phyloP scores from a whole-genome alignment of 345 rosid genomes.

The Fremontodendron californicum region DNA sequence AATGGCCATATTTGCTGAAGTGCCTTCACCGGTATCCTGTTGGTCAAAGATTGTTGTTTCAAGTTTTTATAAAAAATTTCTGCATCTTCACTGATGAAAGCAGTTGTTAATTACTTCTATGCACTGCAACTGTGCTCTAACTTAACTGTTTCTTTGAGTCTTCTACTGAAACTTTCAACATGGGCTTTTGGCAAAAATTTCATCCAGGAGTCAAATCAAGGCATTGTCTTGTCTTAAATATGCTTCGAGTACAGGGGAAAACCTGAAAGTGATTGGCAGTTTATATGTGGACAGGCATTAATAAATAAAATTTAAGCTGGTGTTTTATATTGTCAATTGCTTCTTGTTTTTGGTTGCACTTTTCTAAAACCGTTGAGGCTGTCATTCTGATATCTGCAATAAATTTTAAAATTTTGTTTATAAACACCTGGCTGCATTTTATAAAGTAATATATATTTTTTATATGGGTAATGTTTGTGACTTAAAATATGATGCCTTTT shows the following conservation, averaged over 20 bases:
- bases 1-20: neutral
- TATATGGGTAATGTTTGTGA: neutral
- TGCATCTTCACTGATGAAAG: neutral
- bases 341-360: neutral
- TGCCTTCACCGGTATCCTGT: neutral
- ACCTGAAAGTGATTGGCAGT: neutral
- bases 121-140: neutral
- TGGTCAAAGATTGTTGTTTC: neutral
- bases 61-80: neutral
- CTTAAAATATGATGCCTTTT: slow-evolving; percentile 1
- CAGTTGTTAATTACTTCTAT: neutral
- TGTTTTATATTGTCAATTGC: neutral
- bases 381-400: neutral
- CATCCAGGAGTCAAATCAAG: neutral
- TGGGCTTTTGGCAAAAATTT: neutral
- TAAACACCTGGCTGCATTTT: neutral
- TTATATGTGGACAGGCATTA: neutral
- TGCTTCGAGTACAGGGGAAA: neutral
- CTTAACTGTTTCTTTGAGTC: neutral
- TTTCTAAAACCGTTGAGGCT: neutral
- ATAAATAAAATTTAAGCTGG: neutral
- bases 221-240: neutral
- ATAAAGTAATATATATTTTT: neutral
- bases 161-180: neutral
- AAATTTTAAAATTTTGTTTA: neutral